Percentiles rank a stretch among this genome's conserved stretches.
These are phyloP conservation scores for Mucor irregularis DNA, from an alignment of 371 early-diverging fungal genomes.

Conservation along the genomic window DNA sequence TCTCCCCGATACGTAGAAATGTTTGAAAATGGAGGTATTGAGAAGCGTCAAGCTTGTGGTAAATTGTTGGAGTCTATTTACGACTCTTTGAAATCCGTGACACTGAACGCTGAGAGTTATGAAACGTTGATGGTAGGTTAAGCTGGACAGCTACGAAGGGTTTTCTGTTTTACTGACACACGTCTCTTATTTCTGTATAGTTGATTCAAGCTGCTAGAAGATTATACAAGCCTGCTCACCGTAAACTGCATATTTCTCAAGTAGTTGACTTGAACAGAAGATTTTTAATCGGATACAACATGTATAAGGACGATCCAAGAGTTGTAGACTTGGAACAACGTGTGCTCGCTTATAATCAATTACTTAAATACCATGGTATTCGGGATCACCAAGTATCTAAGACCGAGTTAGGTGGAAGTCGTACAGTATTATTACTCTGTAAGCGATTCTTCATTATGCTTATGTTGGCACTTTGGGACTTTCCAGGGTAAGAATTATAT, in stretches of 20 bases:
- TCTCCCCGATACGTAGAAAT: constrained; percentile 70
- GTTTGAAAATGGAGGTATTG: constrained; percentile 78
- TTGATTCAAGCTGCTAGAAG: constrained; percentile 90
- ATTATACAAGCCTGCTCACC: constrained; percentile 81
- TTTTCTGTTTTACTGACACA: not conserved
- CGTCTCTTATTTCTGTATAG: constrained; percentile 24
- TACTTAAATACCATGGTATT: constrained; percentile 83
- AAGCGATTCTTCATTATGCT: constrained; percentile 62
- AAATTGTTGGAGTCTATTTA: constrained; percentile 71
- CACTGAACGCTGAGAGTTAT: constrained; percentile 88
- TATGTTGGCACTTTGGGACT: constrained; percentile 64
- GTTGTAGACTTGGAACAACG: constrained; percentile 65
- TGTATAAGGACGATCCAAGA: constrained; percentile 71
- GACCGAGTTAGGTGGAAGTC: constrained; percentile 61
- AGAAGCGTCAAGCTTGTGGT: constrained; percentile 77
- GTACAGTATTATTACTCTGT: constrained; percentile 58
- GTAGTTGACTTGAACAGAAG: constrained; percentile 84
- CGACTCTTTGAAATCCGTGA: constrained; percentile 76
- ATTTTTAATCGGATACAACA: constrained; percentile 78
- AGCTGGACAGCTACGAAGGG: no score
- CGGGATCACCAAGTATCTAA: constrained; percentile 91
- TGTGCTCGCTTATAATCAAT: constrained; percentile 80
- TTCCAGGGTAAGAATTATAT: no score
- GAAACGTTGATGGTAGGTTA: constrained; percentile 83
- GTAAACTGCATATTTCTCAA: constrained; percentile 74